phyloP scores from a whole-genome alignment of 73 alveolate genomes.

The Tetrahymena malaccensis region DNA sequence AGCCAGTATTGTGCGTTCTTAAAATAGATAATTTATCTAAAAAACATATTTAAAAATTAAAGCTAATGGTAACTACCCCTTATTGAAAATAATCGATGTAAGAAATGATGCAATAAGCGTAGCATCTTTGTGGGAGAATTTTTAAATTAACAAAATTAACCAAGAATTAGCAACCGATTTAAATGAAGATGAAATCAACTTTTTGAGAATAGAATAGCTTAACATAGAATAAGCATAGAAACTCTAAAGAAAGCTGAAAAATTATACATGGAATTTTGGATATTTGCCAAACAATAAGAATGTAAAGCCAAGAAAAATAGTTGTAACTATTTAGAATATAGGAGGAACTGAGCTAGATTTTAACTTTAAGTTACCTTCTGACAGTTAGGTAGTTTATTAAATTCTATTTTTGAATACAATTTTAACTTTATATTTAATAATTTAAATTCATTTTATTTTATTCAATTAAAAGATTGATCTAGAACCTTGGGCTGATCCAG shows the following conservation, averaged over 20 bases:
- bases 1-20: conserved; percentile 47
- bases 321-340: conserved; percentile 88
- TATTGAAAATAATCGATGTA: conserved; percentile 86
- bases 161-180: conserved; percentile 83
- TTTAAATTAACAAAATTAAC: conserved; percentile 81
- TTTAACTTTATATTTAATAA: no score
- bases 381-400: conserved; percentile 1
- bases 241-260: conserved; percentile 47
- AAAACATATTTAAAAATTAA: conserved; percentile 66
- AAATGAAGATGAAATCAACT: conserved; percentile 82
- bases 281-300: conserved; percentile 66
- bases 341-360: conserved; percentile 97
- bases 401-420: not conserved
- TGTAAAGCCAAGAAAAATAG: conserved; percentile 76
- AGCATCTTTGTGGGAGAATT: conserved; percentile 91
- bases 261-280: conserved; percentile 84
- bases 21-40: conserved; percentile 54
- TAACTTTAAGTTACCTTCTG: conserved; percentile 90
- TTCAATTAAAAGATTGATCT: conserved; percentile 59
- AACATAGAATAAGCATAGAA: conserved; percentile 16
- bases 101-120: conserved; percentile 86
- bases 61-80: conserved; percentile 96
- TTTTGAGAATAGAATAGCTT: conserved; percentile 54
- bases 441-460: not conserved
- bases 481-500: conserved; percentile 99